phyloP scores from a whole-genome alignment of 768 basidiomycete genomes.

The Boletus pseudopeckii region DNA sequence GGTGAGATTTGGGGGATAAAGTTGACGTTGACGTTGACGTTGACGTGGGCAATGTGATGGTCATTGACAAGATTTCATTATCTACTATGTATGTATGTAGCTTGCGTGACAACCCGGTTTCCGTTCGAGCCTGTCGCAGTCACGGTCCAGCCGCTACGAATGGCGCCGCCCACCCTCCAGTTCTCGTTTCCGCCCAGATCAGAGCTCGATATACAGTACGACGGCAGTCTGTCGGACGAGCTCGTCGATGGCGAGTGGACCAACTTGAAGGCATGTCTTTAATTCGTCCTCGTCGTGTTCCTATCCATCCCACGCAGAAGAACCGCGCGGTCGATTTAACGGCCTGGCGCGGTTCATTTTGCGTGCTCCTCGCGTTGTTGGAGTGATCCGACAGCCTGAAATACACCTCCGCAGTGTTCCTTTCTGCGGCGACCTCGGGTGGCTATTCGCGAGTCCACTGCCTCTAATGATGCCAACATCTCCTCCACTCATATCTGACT shows the following conservation, averaged over 20 bases:
- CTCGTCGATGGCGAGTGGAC: conserved; percentile 21
- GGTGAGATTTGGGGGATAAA: neutral
- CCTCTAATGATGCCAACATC: conserved; percentile 17
- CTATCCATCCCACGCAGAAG: conserved; percentile 6
- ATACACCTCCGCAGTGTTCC: neutral
- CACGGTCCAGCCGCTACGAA: neutral
- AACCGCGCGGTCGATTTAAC: neutral
- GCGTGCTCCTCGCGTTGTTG: neutral
- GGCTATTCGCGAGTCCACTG: conserved; percentile 19
- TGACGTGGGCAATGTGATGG: conserved; percentile 3
- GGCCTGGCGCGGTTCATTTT: neutral
- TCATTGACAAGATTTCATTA: neutral
- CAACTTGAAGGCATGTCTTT: conserved; percentile 17
- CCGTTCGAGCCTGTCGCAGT: neutral
- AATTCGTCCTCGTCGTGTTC: neutral
- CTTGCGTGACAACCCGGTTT: neutral
- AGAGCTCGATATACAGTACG: neutral
- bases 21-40: conserved; percentile 9
- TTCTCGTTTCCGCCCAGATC: neutral
- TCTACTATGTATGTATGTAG: no score
- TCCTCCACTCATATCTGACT: conserved; percentile 3
- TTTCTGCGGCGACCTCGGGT: neutral
- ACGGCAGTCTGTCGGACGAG: conserved; percentile 3
- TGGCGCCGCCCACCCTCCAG: neutral
- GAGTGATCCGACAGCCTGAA: conserved; percentile 6